A percentile compares a stretch with the other conserved stretches of the same genome.
These are phyloP conservation scores for Kodamaea anthophila DNA, from an alignment of 1,139 yeast species.

Conservation along the genomic window DNA sequence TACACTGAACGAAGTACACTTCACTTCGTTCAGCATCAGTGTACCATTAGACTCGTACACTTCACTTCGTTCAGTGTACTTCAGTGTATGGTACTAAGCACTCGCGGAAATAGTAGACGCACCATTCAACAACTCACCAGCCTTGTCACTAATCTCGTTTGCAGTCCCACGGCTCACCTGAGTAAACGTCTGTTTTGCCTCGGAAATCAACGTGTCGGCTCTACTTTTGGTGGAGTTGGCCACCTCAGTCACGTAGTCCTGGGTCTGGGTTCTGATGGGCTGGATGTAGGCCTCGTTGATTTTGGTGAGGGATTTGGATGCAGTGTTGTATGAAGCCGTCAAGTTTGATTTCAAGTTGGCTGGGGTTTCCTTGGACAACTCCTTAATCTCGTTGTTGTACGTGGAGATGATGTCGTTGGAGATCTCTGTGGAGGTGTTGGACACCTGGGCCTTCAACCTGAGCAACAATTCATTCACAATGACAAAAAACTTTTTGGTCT, in stretches of 20 bases:
- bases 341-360: slow-evolving; percentile 21
- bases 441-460: slow-evolving; percentile 22
- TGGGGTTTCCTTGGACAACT: slow-evolving; percentile 9
- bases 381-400: slow-evolving; percentile 29
- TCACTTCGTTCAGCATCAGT: too few species aligned
- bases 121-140: slow-evolving; percentile 13
- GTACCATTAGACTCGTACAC: too few species aligned
- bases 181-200: slow-evolving; percentile 21
- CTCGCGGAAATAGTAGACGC: slow-evolving; percentile 13
- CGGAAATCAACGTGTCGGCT: slow-evolving; percentile 31
- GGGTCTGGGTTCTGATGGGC: slow-evolving; percentile 38
- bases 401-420: slow-evolving; percentile 29
- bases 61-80: too few species aligned
- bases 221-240: slow-evolving; percentile 29
- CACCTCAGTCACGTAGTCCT: slow-evolving; percentile 32
- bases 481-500: slow-evolving; percentile 24
- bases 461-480: slow-evolving; percentile 26
- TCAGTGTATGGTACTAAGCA: too few species aligned
- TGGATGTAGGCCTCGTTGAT: slow-evolving; percentile 34
- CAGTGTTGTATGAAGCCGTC: slow-evolving; percentile 33
- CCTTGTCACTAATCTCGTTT: slow-evolving; percentile 9
- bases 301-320: slow-evolving; percentile 27
- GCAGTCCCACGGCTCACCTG: slow-evolving; percentile 8
- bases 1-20: too few species aligned
- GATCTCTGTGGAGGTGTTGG: slow-evolving; percentile 25